A percentile compares a stretch with the other conserved stretches of the same genome.
Evolutionary conservation across 495 filamentous ascomycete genomes (phyloP).

Genomic region (Lepraria neglecta): DNA sequence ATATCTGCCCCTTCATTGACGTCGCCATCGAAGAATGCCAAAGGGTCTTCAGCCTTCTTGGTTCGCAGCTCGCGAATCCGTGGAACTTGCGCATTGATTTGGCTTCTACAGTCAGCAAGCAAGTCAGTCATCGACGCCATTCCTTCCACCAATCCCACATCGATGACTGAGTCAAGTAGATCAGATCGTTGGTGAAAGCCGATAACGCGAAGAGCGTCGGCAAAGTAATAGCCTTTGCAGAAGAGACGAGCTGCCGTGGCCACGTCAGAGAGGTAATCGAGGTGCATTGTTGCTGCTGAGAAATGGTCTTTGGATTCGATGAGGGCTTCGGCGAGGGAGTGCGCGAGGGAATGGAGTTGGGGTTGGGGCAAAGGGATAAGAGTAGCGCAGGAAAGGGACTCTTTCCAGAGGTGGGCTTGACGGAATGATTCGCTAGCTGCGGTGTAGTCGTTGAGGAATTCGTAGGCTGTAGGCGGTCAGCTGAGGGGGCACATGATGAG

Average conservation of each 20-base stretch:
- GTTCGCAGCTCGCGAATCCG: slow-evolving; percentile 72
- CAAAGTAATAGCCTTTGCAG: slow-evolving; percentile 79
- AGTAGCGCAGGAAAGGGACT: slow-evolving; percentile 71
- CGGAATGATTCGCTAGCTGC: slow-evolving; percentile 74
- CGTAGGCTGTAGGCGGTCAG: slow-evolving; percentile 53
- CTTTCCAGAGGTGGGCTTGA: slow-evolving; percentile 79
- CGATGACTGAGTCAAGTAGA: slow-evolving; percentile 54
- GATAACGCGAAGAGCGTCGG: slow-evolving; percentile 70
- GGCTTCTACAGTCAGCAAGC: slow-evolving; percentile 81
- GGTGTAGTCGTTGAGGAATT: slow-evolving; percentile 67
- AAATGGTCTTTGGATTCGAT: slow-evolving; percentile 75
- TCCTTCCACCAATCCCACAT: slow-evolving; percentile 69
- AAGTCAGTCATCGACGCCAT: slow-evolving; percentile 76
- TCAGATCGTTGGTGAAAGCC: slow-evolving; percentile 43
- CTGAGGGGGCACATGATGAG: not conserved
- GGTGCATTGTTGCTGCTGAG: slow-evolving; percentile 69
- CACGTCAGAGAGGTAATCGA: slow-evolving; percentile 71
- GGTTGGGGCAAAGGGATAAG: slow-evolving; percentile 52
- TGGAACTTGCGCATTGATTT: slow-evolving; percentile 76
- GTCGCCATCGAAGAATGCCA: slow-evolving; percentile 70
- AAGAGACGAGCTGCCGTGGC: slow-evolving; percentile 59
- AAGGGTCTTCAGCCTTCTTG: slow-evolving; percentile 75
- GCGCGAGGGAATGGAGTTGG: slow-evolving; percentile 59
- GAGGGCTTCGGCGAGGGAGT: slow-evolving; percentile 60
- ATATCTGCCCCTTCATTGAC: slow-evolving; percentile 51